Evolutionary conservation across 495 filamentous ascomycete species (phyloP).

Genomic region (Thermothielavioides terrestris): DNA sequence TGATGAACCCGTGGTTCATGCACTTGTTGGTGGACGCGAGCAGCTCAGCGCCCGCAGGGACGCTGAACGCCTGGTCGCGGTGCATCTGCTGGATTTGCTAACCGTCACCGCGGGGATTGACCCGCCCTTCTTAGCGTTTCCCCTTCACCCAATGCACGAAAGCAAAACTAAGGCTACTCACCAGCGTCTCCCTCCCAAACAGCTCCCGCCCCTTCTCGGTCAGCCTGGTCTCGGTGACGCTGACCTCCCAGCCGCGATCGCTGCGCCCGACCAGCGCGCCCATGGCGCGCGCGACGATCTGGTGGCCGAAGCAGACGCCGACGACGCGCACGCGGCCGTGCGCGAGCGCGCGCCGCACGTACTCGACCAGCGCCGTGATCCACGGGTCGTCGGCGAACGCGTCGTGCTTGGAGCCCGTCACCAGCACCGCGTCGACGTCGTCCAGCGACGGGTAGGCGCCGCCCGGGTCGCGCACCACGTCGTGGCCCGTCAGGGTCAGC

Average conservation of each 20-base stretch:
- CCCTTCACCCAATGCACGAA: no score
- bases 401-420: constrained; percentile 59
- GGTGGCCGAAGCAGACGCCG: constrained; percentile 86
- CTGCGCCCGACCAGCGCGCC: constrained; percentile 58
- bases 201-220: constrained; percentile 63
- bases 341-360: constrained; percentile 43
- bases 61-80: constrained; percentile 61
- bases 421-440: constrained; percentile 70
- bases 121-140: background rate
- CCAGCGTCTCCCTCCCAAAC: constrained; percentile 60
- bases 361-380: constrained; percentile 70
- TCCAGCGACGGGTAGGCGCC: constrained; percentile 58
- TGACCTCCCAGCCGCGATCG: constrained; percentile 69
- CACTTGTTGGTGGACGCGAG: constrained; percentile 63
- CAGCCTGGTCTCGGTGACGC: constrained; percentile 61
- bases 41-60: constrained; percentile 51
- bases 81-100: constrained; percentile 89
- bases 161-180: constrained; percentile 38
- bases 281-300: constrained; percentile 74
- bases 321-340: constrained; percentile 52
- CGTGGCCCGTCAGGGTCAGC: constrained; percentile 54
- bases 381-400: constrained; percentile 57
- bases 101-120: background rate
- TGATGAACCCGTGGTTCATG: constrained; percentile 73
- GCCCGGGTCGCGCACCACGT: constrained; percentile 51